A percentile compares a stretch with the other conserved stretches of the same genome.
Conservation (phyloP, 2,329 filamentous ascomycete species). For the Venturia asperata region DNA sequence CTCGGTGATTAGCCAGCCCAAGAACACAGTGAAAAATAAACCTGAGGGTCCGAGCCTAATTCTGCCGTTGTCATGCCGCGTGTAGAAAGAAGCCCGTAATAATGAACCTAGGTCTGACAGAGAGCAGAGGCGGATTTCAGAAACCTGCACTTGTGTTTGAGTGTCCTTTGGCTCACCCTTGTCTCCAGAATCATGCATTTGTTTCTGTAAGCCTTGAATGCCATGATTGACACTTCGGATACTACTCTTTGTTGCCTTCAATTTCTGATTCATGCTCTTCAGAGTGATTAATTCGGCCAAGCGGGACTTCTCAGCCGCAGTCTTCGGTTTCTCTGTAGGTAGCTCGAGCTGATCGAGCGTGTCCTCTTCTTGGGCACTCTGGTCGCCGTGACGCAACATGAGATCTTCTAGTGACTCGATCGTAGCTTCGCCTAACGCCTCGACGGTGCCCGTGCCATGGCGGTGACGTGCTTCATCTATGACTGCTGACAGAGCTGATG, state of each 20-base stretch:
- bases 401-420: constrained; percentile 43
- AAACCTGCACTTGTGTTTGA: background rate
- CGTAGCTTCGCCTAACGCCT: constrained; percentile 40
- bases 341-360: constrained; percentile 29
- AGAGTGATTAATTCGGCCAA: constrained; percentile 37
- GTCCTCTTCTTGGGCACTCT: constrained; percentile 26
- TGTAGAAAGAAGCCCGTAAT: background rate
- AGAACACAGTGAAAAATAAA: constrained; percentile 34
- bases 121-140: background rate
- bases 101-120: background rate
- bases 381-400: constrained; percentile 28
- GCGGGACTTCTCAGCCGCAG: constrained; percentile 36
- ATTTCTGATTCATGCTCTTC: constrained; percentile 36
- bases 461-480: constrained; percentile 32
- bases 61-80: constrained; percentile 14
- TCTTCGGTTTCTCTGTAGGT: constrained; percentile 28
- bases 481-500: constrained; percentile 22
- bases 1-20: constrained; percentile 46
- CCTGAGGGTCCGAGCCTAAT: constrained; percentile 35
- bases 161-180: background rate
- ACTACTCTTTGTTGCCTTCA: constrained; percentile 35
- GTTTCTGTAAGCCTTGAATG: constrained; percentile 31
- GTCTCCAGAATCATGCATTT: constrained; percentile 14
- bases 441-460: constrained; percentile 21
- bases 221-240: constrained; percentile 40